Evolutionary conservation across 306 rosid species (phyloP), one percentile per base, ranked within the genome.

Genomic region (Fagus crenata): DNA sequence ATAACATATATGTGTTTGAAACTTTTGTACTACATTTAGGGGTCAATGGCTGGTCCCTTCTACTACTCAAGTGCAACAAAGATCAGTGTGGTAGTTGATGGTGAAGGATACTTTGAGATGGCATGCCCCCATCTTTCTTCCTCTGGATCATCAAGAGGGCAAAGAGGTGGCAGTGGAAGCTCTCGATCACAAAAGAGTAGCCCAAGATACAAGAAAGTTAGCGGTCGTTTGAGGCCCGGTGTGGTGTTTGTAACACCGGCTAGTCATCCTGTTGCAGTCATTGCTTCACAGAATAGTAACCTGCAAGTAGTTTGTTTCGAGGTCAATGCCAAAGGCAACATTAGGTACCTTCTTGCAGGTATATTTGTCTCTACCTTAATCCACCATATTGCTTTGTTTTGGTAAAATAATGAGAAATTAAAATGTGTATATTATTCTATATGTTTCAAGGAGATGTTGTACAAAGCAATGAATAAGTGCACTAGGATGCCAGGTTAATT

Each of bases 51-150:
- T 1, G 90, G 84, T 41, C 87, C 88, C 4, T 1, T 1, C 4
- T 88, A 88, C 83, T 71, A 84, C 85, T 60, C 95, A 35, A 81
- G 43, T 73, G 89, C 91, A 37, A 90, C 84, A 1, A 84, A 84
- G 73, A 87, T 92, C 13, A 72, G 85, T 31, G 0, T 87, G 15
- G 86, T 92, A 6, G 13, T 78, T 0, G 79, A 84, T 0, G 97
- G 97, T 0, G 74, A 54, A 54, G 95, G 97, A 7, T 11, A n/a
- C n/a, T 35, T 90, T 43, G 88, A 92, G 81, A 88, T 90, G 85
- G 88, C 83, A 32, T 88, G 90, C 11, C 97, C 93, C 8, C 89
- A 92, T 58, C 1, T 82, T 1, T 39, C 87, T 9, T 78, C 86
- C 64, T 35, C 74, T 37, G 70, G 64, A 2, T 74, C 84, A 2